Evolutionary conservation across 2,329 filamentous ascomycete genomes (phyloP).

Genomic region (Nemania sp.): DNA sequence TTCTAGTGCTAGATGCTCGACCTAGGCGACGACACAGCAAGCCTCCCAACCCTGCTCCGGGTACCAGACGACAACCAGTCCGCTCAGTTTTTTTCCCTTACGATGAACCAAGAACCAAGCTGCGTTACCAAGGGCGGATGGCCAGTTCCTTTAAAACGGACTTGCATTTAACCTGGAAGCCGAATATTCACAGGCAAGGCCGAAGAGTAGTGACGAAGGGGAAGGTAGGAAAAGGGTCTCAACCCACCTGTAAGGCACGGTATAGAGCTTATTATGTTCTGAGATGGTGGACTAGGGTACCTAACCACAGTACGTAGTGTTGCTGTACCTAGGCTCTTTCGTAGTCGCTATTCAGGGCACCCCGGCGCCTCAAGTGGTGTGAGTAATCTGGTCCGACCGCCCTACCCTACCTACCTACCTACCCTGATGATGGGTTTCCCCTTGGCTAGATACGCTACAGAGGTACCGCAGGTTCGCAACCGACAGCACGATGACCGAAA

Average conservation of each 20-base stretch:
- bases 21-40: constrained; percentile 64
- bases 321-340: background rate
- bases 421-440: constrained; percentile 15
- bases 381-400: constrained; percentile 24
- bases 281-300: constrained; percentile 40
- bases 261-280: constrained; percentile 50
- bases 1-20: constrained; percentile 53
- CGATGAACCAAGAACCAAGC: constrained; percentile 34
- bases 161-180: constrained; percentile 46
- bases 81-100: constrained; percentile 19
- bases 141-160: constrained; percentile 41
- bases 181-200: constrained; percentile 36
- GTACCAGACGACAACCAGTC: constrained; percentile 37
- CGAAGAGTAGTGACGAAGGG: constrained; percentile 42
- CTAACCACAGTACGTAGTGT: constrained; percentile 8
- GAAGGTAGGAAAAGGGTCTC: constrained; percentile 42
- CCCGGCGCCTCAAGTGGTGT: constrained; percentile 22
- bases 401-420: background rate
- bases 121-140: constrained; percentile 45
- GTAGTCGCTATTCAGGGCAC: constrained; percentile 9
- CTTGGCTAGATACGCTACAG: constrained; percentile 17
- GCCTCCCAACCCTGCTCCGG: constrained; percentile 40
- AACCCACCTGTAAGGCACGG: constrained; percentile 48
- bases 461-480: constrained; percentile 28
- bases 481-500: constrained; percentile 30